Conservation (phyloP, 179 eudicot genomes). For the Spinacia oleracea region DNA sequence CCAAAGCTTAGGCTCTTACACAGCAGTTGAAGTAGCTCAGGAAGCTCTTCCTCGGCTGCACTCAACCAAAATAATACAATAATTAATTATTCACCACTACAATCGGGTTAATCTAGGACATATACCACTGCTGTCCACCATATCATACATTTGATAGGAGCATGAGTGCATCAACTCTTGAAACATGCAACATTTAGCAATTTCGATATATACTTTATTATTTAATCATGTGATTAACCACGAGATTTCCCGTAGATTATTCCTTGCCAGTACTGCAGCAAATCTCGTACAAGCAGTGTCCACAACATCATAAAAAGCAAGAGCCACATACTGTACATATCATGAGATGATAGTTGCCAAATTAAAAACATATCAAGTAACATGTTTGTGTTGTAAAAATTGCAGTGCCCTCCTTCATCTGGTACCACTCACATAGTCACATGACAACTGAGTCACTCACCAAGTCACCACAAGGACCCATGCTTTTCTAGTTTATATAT, state of each 20-base stretch:
- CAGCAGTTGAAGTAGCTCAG: conserved; percentile 67
- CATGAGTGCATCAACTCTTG: background rate
- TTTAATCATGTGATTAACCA: background rate
- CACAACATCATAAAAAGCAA: background rate
- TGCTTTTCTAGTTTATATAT: background rate
- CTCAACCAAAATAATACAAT: background rate
- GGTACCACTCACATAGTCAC: conserved; percentile 9
- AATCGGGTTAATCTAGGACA: background rate
- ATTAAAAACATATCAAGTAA: conserved; percentile 12
- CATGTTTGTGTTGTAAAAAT: background rate
- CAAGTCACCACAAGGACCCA: background rate
- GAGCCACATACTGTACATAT: background rate
- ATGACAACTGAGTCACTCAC: background rate
- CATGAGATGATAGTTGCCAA: conserved; percentile 13
- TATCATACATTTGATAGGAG: background rate
- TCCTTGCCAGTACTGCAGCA: background rate
- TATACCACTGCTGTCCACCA: background rate
- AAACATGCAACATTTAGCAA: background rate
- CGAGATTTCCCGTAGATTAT: background rate
- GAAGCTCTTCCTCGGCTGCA: conserved; percentile 48
- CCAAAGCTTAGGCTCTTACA: conserved; percentile 34
- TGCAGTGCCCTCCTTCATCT: background rate
- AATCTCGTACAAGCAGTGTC: background rate
- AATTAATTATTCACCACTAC: no score
- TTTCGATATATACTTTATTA: background rate